Conservation (phyloP, 2,329 filamentous ascomycete species). For the Polychaeton citri region DNA sequence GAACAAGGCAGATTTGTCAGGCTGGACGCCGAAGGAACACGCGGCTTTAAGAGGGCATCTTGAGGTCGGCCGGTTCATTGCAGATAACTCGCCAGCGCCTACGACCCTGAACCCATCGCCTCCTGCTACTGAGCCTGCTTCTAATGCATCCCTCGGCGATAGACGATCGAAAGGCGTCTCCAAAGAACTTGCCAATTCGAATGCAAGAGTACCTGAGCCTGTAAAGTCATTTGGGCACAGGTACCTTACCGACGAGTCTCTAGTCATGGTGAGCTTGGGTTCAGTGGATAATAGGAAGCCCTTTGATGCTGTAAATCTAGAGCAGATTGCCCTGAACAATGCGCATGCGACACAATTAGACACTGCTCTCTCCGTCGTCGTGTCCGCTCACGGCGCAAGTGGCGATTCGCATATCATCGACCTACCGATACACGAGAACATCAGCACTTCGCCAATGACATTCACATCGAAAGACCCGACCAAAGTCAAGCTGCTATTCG, state of each 20-base stretch:
- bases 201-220: slow-evolving; percentile 47
- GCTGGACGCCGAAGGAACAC: slow-evolving; percentile 90
- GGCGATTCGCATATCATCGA: slow-evolving; percentile 86
- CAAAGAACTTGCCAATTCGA: slow-evolving; percentile 21
- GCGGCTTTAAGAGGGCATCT: slow-evolving; percentile 82
- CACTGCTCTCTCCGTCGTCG: slow-evolving; percentile 80
- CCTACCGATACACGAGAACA: slow-evolving; percentile 83
- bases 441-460: slow-evolving; percentile 82
- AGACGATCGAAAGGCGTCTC: slow-evolving; percentile 25
- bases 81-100: slow-evolving; percentile 36
- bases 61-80: slow-evolving; percentile 59
- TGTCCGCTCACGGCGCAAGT: slow-evolving; percentile 70
- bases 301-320: slow-evolving; percentile 67
- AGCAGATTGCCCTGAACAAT: slow-evolving; percentile 73
- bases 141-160: slow-evolving; percentile 40
- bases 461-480: slow-evolving; percentile 68
- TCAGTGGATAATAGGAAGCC: slow-evolving; percentile 88
- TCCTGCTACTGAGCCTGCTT: slow-evolving; percentile 9
- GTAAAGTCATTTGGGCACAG: slow-evolving; percentile 94
- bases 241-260: slow-evolving; percentile 76
- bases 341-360: slow-evolving; percentile 90
- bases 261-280: slow-evolving; percentile 84
- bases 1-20: slow-evolving; percentile 65
- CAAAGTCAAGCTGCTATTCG: slow-evolving; percentile 82
- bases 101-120: slow-evolving; percentile 17